Conservation (phyloP, 768 basidiomycete species). For the Leccinum subtestaceum region DNA sequence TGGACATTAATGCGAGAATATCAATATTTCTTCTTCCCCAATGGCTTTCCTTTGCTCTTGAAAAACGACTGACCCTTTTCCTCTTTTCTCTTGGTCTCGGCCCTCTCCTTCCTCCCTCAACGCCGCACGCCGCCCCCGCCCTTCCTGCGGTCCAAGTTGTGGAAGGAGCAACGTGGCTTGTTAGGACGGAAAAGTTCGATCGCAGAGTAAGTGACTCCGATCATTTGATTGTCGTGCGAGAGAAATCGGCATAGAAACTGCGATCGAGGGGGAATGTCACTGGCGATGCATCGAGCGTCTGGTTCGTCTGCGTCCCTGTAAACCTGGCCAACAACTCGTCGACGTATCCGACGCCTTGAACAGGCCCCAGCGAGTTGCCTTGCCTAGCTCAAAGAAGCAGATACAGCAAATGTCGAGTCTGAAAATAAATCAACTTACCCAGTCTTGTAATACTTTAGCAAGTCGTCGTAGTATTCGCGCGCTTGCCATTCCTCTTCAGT, state of each 20-base stretch:
- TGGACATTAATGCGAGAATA: no score
- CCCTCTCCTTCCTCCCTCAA: no score
- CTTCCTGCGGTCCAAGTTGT: no score
- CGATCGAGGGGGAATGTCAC: constrained; percentile 72
- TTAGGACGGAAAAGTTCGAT: constrained; percentile 51
- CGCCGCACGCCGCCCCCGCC: no score
- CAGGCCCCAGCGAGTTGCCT: constrained; percentile 64
- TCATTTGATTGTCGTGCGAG: constrained; percentile 81
- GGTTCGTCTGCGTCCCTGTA: constrained; percentile 74
- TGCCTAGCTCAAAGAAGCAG: constrained; percentile 41
- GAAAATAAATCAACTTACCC: constrained; percentile 44
- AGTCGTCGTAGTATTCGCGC: constrained; percentile 68
- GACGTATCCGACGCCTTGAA: constrained; percentile 84
- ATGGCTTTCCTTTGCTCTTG: no score
- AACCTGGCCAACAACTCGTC: constrained; percentile 88
- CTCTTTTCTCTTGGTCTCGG: no score
- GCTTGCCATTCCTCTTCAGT: constrained; percentile 55
- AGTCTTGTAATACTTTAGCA: constrained; percentile 77
- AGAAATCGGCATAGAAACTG: constrained; percentile 75
- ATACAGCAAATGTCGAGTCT: not conserved
- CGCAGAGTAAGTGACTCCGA: constrained; percentile 62
- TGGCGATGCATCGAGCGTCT: constrained; percentile 63
- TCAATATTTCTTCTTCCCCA: no score
- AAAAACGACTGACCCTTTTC: no score
- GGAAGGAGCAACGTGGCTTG: not conserved